These are phyloP conservation scores for Apiospora phragmitis DNA, from an alignment of 2,329 filamentous ascomycete genomes.

Conservation along the genomic window DNA sequence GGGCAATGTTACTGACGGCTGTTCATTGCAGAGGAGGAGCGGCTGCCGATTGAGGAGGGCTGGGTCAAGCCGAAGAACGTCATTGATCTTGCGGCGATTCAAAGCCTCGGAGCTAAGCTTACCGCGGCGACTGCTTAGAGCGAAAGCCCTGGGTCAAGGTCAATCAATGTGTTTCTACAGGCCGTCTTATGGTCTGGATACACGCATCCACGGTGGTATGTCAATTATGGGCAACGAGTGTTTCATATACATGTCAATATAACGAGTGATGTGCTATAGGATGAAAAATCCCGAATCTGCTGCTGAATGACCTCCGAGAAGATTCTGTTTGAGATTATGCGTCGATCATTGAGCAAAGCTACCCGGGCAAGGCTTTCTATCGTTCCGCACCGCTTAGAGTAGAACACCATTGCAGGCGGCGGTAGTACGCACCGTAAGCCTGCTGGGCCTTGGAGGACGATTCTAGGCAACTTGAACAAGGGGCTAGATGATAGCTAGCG, in stretches of 20 bases:
- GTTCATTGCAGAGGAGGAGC: not conserved
- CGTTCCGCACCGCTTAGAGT: conserved; percentile 53
- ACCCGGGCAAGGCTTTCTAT: conserved; percentile 30
- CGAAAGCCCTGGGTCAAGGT: not conserved
- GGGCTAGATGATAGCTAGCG: not conserved
- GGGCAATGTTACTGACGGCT: not conserved
- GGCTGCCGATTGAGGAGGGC: not conserved
- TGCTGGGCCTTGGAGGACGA: too few species aligned
- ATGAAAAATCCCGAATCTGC: not conserved
- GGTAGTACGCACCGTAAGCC: too few species aligned
- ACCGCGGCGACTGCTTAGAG: not conserved
- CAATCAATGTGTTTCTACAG: not conserved
- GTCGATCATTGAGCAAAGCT: not conserved
- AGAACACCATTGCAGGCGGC: too few species aligned
- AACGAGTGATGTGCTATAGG: not conserved
- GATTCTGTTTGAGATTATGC: not conserved
- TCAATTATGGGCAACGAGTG: not conserved
- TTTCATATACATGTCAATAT: not conserved
- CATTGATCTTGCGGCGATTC: not conserved
- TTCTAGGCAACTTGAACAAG: too few species aligned
- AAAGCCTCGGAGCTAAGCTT: not conserved
- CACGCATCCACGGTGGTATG: not conserved
- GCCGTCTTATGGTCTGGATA: not conserved
- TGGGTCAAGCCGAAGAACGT: not conserved
- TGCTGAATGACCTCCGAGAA: not conserved